Base-by-base conservation (phyloP, 139 green algal genomes). In the Microglena sp. region DNA sequence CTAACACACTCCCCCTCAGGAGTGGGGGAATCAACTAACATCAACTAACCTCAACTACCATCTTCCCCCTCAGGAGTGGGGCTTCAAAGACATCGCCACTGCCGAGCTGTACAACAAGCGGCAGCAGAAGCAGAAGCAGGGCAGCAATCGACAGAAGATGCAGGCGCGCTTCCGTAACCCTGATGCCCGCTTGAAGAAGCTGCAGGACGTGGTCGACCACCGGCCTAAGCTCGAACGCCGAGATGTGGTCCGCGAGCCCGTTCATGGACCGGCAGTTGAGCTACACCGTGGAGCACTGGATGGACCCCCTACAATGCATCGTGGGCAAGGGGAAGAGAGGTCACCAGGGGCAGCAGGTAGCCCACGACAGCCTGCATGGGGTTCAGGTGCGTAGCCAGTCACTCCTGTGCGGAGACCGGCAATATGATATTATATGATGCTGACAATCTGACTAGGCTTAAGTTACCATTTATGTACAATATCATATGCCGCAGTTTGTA, bases 51-150 rank as follows among this genome's bases (percentile, higher is more conserved):
- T n/a, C n/a, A n/a, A n/a, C n/a, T n/a, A n/a, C n/a, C n/a, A n/a
- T n/a, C n/a, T n/a, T 50, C 11, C 40, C 11, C 18, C 11, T n/a
- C 11, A 50, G 11, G 78, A 85, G 55, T 85, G 78, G 78, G 75
- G 75, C 33, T 85, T 85, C 66, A 73, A 55, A 26, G 78, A 85
- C 60, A 65, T 76, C 27, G 68, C 69, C 45, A 85, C 78, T 0
- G 78, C 78, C 2, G 78, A 85, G 70, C 62, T 63, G 2, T 83
- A 83, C 63, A 77, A 75, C 64, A 71, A 55, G 63, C 69, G 69
- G 21, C 44, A 60, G 63, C 67, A 62, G 63, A 62, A 72, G 2
- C 57, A 76, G 30, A 80, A 66, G 43, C 66, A 72, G 30, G 68
- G 60, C 4, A 5, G 61, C 28, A 15, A 1, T 2, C 32, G 62